phyloP scores from a whole-genome alignment of 176 grass and related monocot species.

The Eleusine indica region DNA sequence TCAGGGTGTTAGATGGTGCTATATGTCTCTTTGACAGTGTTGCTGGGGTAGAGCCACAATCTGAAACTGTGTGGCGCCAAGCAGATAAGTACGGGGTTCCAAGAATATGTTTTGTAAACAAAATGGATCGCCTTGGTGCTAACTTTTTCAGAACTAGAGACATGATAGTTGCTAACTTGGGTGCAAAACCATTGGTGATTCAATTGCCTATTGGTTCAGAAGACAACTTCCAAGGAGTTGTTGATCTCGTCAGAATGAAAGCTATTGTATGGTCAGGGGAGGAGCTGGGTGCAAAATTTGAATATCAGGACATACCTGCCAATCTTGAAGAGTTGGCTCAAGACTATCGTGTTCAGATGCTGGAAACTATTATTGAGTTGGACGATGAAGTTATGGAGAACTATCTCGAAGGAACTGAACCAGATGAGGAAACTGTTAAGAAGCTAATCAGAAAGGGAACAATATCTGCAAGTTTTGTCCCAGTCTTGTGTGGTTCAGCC shows the following conservation, averaged over 20 bases:
- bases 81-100: slow-evolving; percentile 98
- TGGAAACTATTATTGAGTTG: slow-evolving; percentile 87
- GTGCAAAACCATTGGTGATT: slow-evolving; percentile 91
- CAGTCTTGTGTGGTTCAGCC: slow-evolving; percentile 94
- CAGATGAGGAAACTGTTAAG: slow-evolving; percentile 87
- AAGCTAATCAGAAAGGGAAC: slow-evolving; percentile 87
- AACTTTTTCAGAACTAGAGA: slow-evolving; percentile 98
- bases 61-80: slow-evolving; percentile 98
- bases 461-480: slow-evolving; percentile 75
- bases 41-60: slow-evolving; percentile 97
- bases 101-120: slow-evolving; percentile 96
- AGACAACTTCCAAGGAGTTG: slow-evolving; percentile 89
- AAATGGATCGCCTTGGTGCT: slow-evolving; percentile 95
- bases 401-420: slow-evolving; percentile 89
- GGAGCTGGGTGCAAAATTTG: slow-evolving; percentile 89
- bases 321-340: slow-evolving; percentile 77
- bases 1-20: slow-evolving; percentile 91
- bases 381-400: slow-evolving; percentile 87
- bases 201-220: slow-evolving; percentile 96
- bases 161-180: slow-evolving; percentile 96
- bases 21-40: slow-evolving; percentile 99
- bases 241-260: slow-evolving; percentile 94
- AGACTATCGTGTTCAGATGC: slow-evolving; percentile 76
- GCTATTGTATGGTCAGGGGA: slow-evolving; percentile 93
- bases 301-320: slow-evolving; percentile 81